Base-by-base conservation (phyloP, 441 rosid species). In the California macrophylla region DNA sequence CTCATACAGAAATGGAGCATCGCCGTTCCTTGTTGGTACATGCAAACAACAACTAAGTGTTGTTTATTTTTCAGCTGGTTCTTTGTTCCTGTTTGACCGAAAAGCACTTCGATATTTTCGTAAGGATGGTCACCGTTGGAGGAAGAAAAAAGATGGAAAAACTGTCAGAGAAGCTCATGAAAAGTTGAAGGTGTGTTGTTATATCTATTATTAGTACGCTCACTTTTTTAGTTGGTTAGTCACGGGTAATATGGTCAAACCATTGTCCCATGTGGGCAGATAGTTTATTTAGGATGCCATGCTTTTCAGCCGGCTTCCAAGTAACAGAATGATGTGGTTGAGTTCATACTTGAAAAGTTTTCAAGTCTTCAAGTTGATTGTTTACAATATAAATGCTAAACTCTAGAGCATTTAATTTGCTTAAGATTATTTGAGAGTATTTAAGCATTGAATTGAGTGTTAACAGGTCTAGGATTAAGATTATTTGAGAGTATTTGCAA, bases 121-220 rank as follows among this genome's bases (percentile, higher is more conserved):
- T 69, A 88, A 85, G 67, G 93, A 88, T 78, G 89, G 89, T 30
- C 91, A 88, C 38, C 68, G 78, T 28, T 88, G 93, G 93, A 88
- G 85, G 82, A 88, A 88, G 85, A 88, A 88, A 72, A 88, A 79
- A 68, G 93, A 88, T 75, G 91, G 93, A 15, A 88, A 85, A 80
- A 88, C 93, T 20, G 86, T 86, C 71, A 82, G 74, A 81, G 93
- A 88, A 83, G 93, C 93, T 71, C 93, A 88, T 74, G 93, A 88
- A 80, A 88, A 88, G 87, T 79, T 88, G 85, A 88, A 86, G 93
- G 93, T 87, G 84, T 80, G 84, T 84, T 67, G 76, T 84, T 78
- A 78, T 75, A 69, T 78, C 75, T 76, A 8, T 71, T 82, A 82
- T 75, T 83, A 62, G 86, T 84, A 82, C 82, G 82, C 79, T 83